Base-by-base conservation (phyloP, 352 stramenopile genomes). In the Thalassiosira livingstoniorum region DNA sequence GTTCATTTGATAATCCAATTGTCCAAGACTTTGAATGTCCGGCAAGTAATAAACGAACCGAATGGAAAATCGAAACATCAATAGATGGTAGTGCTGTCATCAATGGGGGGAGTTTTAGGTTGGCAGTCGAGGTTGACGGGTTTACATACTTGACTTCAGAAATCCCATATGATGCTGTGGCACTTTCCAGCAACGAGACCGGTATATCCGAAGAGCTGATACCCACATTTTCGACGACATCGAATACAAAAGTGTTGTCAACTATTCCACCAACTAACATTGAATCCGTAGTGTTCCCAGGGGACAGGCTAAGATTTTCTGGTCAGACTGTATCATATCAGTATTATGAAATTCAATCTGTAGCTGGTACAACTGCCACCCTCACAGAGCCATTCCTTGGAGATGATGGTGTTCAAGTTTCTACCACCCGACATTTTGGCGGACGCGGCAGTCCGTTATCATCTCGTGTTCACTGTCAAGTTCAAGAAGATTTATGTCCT, bases 131-230 rank as follows among this genome's bases (percentile, higher is more conserved):
- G 34, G 78, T 87, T 4, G 72, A 90, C 71, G 88, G 88, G 15
- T 83, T 87, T 42, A 86, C 78, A n/a, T 82, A 82, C 27, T 74
- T 82, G 2, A 95, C 91, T 25, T 74, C 97, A 54, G 91, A 94
- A 15, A 98, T 99, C 74, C 94, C 96, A 25, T 98, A 96, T 89
- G 93, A 99, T 82, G 96, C 96, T 5, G 95, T 97, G 25, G 95
- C 95, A 0, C 88, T 93, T 34, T 89, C 95, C 0, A 89, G 65
- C 15, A 94, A 98, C 15, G 97, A 98, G 70, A 75, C 88, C 0
- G 93, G 93, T 11, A 93, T 92, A 34, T 85, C 31, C 0, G 77
- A 91, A 62, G 80, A 86, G 34, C 53, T 92, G 31, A 74, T 78
- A 63, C 45, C 63, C 15, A 88, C 70, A 53, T 79, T 87, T 68